A percentile compares a stretch with the other conserved stretches of the same genome.
Evolutionary conservation across 2,329 filamentous ascomycete species (phyloP).

Genomic region (Bipolaris gigantea): DNA sequence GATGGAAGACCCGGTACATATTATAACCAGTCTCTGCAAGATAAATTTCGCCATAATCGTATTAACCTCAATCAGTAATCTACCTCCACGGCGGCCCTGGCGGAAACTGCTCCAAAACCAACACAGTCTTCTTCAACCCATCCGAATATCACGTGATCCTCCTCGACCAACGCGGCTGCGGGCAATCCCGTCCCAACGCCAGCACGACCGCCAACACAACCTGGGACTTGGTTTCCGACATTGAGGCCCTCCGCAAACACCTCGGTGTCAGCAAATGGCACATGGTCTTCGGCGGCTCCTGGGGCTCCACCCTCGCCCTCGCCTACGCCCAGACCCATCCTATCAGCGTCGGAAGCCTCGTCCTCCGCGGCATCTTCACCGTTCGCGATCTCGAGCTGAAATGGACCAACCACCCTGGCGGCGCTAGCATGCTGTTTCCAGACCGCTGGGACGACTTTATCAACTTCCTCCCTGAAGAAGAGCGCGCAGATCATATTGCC

Average conservation of each 20-base stretch:
- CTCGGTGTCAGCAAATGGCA: slow-evolving; percentile 50
- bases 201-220: slow-evolving; percentile 52
- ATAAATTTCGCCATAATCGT: background rate
- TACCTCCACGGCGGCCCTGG: slow-evolving; percentile 53
- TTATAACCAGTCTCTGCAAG: no score
- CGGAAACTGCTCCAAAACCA: slow-evolving; percentile 39
- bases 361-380: slow-evolving; percentile 51
- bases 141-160: slow-evolving; percentile 50
- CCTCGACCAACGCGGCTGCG: slow-evolving; percentile 53
- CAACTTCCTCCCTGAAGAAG: slow-evolving; percentile 42
- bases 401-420: slow-evolving; percentile 37
- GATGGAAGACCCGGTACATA: slow-evolving; percentile 45
- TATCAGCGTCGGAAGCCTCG: slow-evolving; percentile 42
- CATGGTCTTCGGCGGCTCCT: slow-evolving; percentile 53
- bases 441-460: slow-evolving; percentile 46
- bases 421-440: slow-evolving; percentile 43
- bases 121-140: slow-evolving; percentile 51
- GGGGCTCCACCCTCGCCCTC: slow-evolving; percentile 52
- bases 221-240: slow-evolving; percentile 50
- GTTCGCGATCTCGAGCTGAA: slow-evolving; percentile 43
- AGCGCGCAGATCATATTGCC: slow-evolving; percentile 42
- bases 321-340: slow-evolving; percentile 51
- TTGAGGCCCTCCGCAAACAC: slow-evolving; percentile 49
- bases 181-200: slow-evolving; percentile 48
- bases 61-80: slow-evolving; percentile 32